These are phyloP conservation scores for Pulveroboletus ravenelii DNA, from an alignment of 768 basidiomycete genomes.

Conservation along the genomic window DNA sequence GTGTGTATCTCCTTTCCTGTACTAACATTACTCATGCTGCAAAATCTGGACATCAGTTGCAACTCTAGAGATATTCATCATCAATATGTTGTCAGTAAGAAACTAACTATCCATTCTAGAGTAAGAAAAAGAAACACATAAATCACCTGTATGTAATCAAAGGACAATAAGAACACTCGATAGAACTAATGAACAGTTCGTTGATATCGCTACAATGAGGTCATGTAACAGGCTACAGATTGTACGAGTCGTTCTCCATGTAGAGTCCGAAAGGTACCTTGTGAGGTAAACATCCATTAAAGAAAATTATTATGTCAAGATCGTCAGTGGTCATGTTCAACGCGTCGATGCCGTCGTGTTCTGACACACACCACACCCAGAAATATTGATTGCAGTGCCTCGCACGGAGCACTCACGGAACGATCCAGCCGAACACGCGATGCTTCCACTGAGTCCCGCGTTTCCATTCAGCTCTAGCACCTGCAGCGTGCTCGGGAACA, in stretches of 20 bases:
- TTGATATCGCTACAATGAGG: constrained; percentile 12
- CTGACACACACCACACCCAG: constrained; percentile 23
- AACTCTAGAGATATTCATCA: too few species aligned
- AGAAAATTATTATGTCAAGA: background rate
- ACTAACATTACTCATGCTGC: too few species aligned
- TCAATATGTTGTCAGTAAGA: too few species aligned
- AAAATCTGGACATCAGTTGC: too few species aligned
- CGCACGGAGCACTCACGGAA: constrained; percentile 21
- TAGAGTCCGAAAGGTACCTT: constrained; percentile 3
- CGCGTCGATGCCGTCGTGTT: constrained; percentile 5
- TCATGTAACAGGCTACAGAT: background rate
- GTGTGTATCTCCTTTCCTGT: too few species aligned
- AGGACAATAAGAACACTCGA: background rate
- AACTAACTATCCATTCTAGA: too few species aligned
- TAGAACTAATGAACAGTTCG: background rate
- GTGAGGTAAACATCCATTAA: background rate
- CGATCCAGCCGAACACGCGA: constrained; percentile 11
- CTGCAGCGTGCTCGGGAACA: constrained; percentile 34
- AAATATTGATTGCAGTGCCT: constrained; percentile 17
- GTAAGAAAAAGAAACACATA: background rate
- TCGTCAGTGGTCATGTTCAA: constrained; percentile 4
- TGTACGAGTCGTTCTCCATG: constrained; percentile 3
- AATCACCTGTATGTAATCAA: background rate
- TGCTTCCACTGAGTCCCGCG: constrained; percentile 30
- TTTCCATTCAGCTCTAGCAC: constrained; percentile 36